phyloP scores from a whole-genome alignment of 169 alveolate species.

The Theileria parva region DNA sequence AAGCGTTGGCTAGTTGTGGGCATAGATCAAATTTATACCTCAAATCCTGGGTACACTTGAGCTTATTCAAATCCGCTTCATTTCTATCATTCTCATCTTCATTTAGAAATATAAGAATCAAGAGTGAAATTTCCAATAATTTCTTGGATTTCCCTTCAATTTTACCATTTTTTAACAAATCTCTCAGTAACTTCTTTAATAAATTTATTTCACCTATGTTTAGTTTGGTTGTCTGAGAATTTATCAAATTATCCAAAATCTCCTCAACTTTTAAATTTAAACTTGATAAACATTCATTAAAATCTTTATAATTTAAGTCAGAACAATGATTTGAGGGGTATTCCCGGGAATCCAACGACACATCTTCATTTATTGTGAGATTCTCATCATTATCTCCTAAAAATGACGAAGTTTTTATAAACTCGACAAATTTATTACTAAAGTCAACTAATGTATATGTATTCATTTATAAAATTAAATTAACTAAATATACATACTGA shows the following conservation, averaged over 20 bases:
- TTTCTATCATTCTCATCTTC: neutral
- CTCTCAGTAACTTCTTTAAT: neutral
- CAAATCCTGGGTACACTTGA: neutral
- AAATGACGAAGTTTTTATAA: neutral
- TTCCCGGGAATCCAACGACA: neutral
- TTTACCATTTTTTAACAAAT: neutral
- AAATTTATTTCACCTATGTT: neutral
- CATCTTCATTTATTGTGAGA: neutral
- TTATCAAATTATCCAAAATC: neutral
- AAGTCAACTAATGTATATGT: neutral
- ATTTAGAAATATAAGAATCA: slow-evolving; percentile 20
- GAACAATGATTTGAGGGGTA: neutral
- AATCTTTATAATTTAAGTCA: neutral
- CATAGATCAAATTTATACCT: slow-evolving; percentile 1
- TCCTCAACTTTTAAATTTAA: neutral
- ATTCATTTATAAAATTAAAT: neutral
- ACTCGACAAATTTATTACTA: neutral
- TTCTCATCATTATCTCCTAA: neutral
- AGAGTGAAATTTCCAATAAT: slow-evolving; percentile 18
- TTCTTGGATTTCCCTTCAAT: slow-evolving; percentile 5
- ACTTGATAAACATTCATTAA: neutral
- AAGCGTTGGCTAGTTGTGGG: neutral
- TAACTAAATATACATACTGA: neutral
- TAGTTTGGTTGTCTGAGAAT: neutral
- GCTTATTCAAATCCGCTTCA: neutral